A percentile compares a stretch with the other conserved stretches of the same genome.
Conservation (phyloP, 176 grass and related monocot species). For the Alloteropsis semialata region DNA sequence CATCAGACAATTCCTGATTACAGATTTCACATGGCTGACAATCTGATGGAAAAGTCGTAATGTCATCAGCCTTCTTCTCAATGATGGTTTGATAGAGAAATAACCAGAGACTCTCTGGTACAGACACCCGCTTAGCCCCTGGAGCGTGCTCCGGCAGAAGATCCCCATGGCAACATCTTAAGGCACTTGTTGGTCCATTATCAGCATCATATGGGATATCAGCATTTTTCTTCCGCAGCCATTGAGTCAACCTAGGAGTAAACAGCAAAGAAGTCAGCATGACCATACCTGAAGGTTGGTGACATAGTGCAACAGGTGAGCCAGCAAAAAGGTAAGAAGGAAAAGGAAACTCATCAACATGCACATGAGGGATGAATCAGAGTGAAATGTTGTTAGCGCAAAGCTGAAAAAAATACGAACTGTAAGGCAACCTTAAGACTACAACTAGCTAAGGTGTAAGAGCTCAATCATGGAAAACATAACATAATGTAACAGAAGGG, state of each 20-base stretch:
- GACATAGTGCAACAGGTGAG: slow-evolving; percentile 33
- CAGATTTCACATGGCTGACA: slow-evolving; percentile 70
- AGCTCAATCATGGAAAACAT: not conserved
- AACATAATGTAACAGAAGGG: not conserved
- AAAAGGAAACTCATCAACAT: not conserved
- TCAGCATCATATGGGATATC: slow-evolving; percentile 70
- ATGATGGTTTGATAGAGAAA: slow-evolving; percentile 71
- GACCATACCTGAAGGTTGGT: not conserved
- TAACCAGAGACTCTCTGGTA: slow-evolving; percentile 77
- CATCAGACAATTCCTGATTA: slow-evolving; percentile 68
- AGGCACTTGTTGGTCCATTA: slow-evolving; percentile 73
- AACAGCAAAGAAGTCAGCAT: slow-evolving; percentile 15
- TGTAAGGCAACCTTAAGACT: slow-evolving; percentile 21
- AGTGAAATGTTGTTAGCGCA: not conserved
- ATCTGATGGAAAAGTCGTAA: slow-evolving; percentile 68
- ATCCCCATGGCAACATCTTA: slow-evolving; percentile 72
- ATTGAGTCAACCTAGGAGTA: slow-evolving; percentile 70
- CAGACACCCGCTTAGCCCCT: slow-evolving; percentile 82
- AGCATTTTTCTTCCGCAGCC: slow-evolving; percentile 84
- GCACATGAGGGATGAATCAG: not conserved
- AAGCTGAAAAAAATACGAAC: not conserved
- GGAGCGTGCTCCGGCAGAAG: slow-evolving; percentile 83
- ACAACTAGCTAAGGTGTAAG: slow-evolving; percentile 7
- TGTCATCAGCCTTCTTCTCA: slow-evolving; percentile 41
- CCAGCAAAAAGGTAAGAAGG: slow-evolving; percentile 28